These are phyloP conservation scores for Lipomyces orientalis DNA, from an alignment of 805 yeast genomes.

Conservation along the genomic window DNA sequence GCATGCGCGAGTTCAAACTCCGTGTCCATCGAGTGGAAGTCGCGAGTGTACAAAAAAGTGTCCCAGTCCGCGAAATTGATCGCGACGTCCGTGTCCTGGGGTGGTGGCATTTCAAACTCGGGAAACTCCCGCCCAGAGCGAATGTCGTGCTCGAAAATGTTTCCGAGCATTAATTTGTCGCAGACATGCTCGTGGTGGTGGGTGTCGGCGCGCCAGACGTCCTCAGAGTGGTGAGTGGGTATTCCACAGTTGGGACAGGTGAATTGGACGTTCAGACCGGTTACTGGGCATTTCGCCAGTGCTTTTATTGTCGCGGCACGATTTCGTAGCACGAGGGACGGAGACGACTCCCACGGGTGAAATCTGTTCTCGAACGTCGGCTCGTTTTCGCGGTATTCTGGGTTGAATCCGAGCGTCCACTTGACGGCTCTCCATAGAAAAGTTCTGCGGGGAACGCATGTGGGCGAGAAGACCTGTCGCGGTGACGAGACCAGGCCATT, in stretches of 20 bases:
- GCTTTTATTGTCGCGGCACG: conserved; percentile 91
- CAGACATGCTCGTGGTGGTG: conserved; percentile 74
- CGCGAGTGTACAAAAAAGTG: conserved; percentile 87
- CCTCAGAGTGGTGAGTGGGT: conserved; percentile 90
- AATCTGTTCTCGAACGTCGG: conserved; percentile 77
- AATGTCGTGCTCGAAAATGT: conserved; percentile 91
- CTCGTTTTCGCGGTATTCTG: conserved; percentile 65
- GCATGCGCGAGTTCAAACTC: conserved; percentile 95
- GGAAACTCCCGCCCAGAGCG: conserved; percentile 94
- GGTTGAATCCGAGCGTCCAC: conserved; percentile 62
- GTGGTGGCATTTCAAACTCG: conserved; percentile 90
- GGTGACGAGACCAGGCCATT: background rate
- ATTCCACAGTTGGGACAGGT: conserved; percentile 95
- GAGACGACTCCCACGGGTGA: conserved; percentile 91
- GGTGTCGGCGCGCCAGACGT: conserved; percentile 84
- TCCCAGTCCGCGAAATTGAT: conserved; percentile 90
- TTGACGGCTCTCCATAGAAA: conserved; percentile 49
- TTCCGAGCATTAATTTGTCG: conserved; percentile 81
- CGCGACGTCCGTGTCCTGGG: conserved; percentile 71
- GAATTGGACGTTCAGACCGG: conserved; percentile 75
- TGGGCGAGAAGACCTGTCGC: background rate
- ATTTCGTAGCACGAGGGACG: conserved; percentile 82
- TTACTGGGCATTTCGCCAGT: conserved; percentile 76
- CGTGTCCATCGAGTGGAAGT: conserved; percentile 94
- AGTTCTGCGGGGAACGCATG: conserved; percentile 32